Percentiles rank a stretch among this genome's conserved stretches.
Evolutionary conservation across 1,284 basidiomycete species (phyloP).

Genomic region (Gomphus bonarii): DNA sequence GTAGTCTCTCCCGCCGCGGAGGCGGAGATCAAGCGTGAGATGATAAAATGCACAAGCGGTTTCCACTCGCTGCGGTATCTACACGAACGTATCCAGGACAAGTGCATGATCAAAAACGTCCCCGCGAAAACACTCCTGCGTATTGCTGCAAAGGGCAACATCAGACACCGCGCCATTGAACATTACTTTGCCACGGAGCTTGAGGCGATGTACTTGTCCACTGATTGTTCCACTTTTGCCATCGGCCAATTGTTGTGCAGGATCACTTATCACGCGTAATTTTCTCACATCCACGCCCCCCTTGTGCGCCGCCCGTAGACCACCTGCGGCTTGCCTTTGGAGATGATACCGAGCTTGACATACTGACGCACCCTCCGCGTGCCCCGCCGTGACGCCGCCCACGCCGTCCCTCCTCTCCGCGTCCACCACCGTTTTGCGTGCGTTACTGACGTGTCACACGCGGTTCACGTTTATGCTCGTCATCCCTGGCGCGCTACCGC

Average conservation of each 20-base stretch:
- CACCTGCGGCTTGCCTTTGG: no score
- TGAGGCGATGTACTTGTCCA: conserved; percentile 8
- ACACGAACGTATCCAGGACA: conserved; percentile 51
- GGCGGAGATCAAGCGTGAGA: conserved; percentile 47
- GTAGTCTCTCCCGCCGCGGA: conserved; percentile 30
- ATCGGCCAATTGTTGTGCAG: no score
- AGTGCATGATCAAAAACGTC: conserved; percentile 41
- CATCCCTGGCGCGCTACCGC: no score
- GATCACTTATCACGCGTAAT: no score
- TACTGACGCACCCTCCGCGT: conserved; percentile 8
- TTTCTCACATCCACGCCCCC: no score
- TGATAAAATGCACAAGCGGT: conserved; percentile 50
- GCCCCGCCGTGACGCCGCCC: conserved; percentile 67
- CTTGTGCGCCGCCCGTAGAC: no score
- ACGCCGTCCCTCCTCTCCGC: conserved; percentile 88
- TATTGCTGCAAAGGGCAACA: conserved; percentile 54
- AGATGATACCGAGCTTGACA: no score
- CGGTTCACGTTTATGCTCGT: no score
- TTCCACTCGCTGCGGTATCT: conserved; percentile 54
- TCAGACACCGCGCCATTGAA: conserved; percentile 19
- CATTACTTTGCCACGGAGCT: conserved; percentile 5
- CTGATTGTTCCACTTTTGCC: no score
- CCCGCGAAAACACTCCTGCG: conserved; percentile 44
- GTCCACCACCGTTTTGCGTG: no score
- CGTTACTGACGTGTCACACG: no score